Evolutionary conservation across 768 basidiomycete species (phyloP).

Genomic region (Tylopilus intermedius): DNA sequence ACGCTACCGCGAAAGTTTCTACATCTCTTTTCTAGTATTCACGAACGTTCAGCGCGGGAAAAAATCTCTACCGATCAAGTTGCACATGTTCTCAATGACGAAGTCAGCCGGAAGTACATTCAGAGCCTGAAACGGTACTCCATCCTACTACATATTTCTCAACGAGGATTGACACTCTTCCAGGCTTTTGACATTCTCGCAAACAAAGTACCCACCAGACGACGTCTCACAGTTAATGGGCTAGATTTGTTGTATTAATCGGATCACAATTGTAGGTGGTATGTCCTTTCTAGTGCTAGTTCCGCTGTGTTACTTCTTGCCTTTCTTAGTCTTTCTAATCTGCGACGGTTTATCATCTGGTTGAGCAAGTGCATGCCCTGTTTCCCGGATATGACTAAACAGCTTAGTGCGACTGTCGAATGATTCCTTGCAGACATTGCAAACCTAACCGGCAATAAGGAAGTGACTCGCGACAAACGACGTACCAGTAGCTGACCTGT

Average conservation of each 20-base stretch:
- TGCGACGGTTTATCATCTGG: constrained; percentile 27
- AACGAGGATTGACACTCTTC: constrained; percentile 5
- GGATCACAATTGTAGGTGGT: constrained; percentile 3
- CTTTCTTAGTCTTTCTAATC: constrained; percentile 34
- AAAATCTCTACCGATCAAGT: constrained; percentile 97
- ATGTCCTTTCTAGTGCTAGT: constrained; percentile 6
- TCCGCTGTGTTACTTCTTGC: constrained; percentile 16
- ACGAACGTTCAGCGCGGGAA: constrained; percentile 95
- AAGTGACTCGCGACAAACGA: not conserved
- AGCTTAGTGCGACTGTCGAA: constrained; percentile 72
- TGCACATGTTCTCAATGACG: constrained; percentile 97
- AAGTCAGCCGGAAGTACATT: constrained; percentile 98
- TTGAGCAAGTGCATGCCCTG: constrained; percentile 62
- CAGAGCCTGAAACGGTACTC: constrained; percentile 91
- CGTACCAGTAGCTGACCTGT: constrained; percentile 8
- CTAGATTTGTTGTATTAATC: constrained; percentile 29
- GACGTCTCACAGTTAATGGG: constrained; percentile 94
- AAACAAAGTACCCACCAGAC: constrained; percentile 92
- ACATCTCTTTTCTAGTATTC: constrained; percentile 55
- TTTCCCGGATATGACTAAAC: constrained; percentile 65
- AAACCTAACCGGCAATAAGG: constrained; percentile 34
- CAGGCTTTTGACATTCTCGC: constrained; percentile 91
- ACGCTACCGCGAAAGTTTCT: not conserved
- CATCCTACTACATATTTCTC: not conserved
- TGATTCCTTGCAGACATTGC: constrained; percentile 61